Percentiles rank a stretch among this genome's conserved stretches.
phyloP scores from a whole-genome alignment of 1,284 basidiomycete genomes.

The Ganoderma sp. region DNA sequence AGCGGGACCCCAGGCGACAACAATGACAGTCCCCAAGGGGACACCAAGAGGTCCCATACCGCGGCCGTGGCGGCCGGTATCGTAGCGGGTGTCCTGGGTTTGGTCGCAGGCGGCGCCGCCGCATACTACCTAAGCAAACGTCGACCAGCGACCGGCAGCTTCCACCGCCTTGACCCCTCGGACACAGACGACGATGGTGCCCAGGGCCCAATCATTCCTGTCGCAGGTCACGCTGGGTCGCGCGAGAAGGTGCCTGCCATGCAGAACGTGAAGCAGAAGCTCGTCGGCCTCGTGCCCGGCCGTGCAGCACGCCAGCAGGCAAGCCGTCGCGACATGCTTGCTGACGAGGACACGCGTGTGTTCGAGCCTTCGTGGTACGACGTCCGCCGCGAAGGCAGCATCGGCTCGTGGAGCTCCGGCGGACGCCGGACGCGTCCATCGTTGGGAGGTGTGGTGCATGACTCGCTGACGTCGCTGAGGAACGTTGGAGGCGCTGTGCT shows the following conservation, averaged over 20 bases:
- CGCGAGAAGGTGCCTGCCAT: constrained; percentile 37
- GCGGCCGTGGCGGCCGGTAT: constrained; percentile 63
- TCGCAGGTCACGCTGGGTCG: constrained; percentile 33
- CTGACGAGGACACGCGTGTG: constrained; percentile 71
- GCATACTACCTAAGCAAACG: constrained; percentile 51
- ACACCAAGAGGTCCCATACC: constrained; percentile 36
- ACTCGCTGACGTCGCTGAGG: constrained; percentile 52
- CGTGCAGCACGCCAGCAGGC: constrained; percentile 28
- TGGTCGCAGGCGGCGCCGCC: constrained; percentile 51
- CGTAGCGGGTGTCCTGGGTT: constrained; percentile 58
- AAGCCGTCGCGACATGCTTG: constrained; percentile 71
- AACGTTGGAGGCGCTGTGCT: constrained; percentile 50
- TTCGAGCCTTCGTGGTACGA: constrained; percentile 43
- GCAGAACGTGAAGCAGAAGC: constrained; percentile 34
- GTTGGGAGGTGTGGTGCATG: constrained; percentile 40
- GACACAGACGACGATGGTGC: constrained; percentile 47
- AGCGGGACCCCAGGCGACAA: constrained; percentile 28
- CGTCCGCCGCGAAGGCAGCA: constrained; percentile 38
- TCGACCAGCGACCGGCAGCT: constrained; percentile 42
- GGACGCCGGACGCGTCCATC: constrained; percentile 33
- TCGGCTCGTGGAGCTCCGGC: constrained; percentile 38
- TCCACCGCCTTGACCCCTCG: constrained; percentile 49
- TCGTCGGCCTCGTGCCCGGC: constrained; percentile 38
- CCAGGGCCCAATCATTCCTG: constrained; percentile 38
- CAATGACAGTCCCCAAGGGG: constrained; percentile 23